Evolutionary conservation across 176 grass and related monocot species (phyloP).

Genomic region (Oryza officinalis): DNA sequence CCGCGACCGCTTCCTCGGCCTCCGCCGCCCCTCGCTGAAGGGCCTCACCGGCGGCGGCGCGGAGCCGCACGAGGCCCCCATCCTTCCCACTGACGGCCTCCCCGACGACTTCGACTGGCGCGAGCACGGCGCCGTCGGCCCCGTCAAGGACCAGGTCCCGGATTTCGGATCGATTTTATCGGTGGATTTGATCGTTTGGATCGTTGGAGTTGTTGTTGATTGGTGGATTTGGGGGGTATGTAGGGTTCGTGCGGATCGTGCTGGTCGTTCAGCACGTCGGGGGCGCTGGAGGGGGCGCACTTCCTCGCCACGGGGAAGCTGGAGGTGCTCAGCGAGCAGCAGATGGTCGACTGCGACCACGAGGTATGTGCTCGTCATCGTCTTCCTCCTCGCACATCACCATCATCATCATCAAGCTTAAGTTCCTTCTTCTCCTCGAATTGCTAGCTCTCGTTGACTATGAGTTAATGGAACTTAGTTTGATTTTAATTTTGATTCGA

Average conservation of each 20-base stretch:
- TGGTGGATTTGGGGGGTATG: neutral
- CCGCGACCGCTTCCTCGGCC: constrained; percentile 62
- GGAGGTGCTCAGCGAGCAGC: constrained; percentile 83
- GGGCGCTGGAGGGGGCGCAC: constrained; percentile 80
- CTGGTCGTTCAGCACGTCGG: constrained; percentile 87
- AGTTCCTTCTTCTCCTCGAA: neutral
- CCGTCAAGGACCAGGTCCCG: constrained; percentile 81
- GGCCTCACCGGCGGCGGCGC: constrained; percentile 32
- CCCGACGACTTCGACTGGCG: constrained; percentile 83
- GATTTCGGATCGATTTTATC: no score
- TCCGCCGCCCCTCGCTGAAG: constrained; percentile 35
- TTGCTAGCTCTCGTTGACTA: neutral
- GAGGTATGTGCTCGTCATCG: constrained; percentile 45
- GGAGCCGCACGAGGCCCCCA: constrained; percentile 45
- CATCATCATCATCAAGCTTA: no score
- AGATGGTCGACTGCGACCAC: constrained; percentile 88
- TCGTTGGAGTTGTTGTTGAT: neutral
- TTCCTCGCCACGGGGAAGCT: constrained; percentile 75
- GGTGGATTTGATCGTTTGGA: no score
- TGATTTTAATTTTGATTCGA: neutral
- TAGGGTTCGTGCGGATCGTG: constrained; percentile 90
- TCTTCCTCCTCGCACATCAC: neutral
- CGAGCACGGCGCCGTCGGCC: constrained; percentile 68
- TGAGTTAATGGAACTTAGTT: neutral
- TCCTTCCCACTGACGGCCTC: constrained; percentile 75